Percentiles rank a stretch among this genome's conserved stretches.
Conservation (phyloP, 2,329 filamentous ascomycete genomes). For the Hypocreales sp. region DNA sequence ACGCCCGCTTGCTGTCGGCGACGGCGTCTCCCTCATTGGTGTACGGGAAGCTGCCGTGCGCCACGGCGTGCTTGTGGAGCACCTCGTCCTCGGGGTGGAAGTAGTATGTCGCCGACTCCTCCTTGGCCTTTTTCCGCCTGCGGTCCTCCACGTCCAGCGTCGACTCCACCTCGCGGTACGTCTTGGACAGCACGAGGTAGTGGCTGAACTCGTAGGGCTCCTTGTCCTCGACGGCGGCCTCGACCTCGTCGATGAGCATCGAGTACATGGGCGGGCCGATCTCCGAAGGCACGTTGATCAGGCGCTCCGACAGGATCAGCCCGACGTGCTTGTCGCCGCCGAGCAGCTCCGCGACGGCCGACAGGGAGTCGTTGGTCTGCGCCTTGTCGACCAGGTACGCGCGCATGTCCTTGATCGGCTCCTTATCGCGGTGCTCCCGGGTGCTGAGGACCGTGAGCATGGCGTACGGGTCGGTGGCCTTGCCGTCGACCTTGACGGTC, state of each 20-base stretch:
- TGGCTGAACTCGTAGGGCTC: slow-evolving; percentile 90
- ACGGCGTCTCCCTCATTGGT: slow-evolving; percentile 67
- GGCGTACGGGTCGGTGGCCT: slow-evolving; percentile 82
- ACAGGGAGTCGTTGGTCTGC: slow-evolving; percentile 35
- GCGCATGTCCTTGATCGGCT: slow-evolving; percentile 53
- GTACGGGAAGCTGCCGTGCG: slow-evolving; percentile 58
- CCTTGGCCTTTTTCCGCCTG: slow-evolving; percentile 50
- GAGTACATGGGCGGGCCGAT: slow-evolving; percentile 86
- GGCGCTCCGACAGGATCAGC: slow-evolving; percentile 75
- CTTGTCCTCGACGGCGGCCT: slow-evolving; percentile 74
- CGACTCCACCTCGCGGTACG: slow-evolving; percentile 79
- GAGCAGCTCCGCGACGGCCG: slow-evolving; percentile 42
- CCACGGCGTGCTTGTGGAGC: slow-evolving; percentile 59
- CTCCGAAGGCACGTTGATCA: slow-evolving; percentile 95
- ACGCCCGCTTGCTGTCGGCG: slow-evolving; percentile 84
- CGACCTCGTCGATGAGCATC: slow-evolving; percentile 85
- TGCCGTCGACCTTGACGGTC: slow-evolving; percentile 93
- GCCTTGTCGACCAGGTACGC: slow-evolving; percentile 52
- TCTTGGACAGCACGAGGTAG: slow-evolving; percentile 82
- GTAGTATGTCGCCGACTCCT: slow-evolving; percentile 54
- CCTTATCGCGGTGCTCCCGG: slow-evolving; percentile 60
- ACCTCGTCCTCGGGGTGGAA: slow-evolving; percentile 96
- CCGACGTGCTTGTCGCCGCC: slow-evolving; percentile 47
- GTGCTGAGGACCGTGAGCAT: slow-evolving; percentile 82
- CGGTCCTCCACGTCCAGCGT: slow-evolving; percentile 50